Percentiles rank a stretch among this genome's conserved stretches.
Evolutionary conservation across 208 protist genomes (phyloP).

Genomic region (Crithidia fasciculata): DNA sequence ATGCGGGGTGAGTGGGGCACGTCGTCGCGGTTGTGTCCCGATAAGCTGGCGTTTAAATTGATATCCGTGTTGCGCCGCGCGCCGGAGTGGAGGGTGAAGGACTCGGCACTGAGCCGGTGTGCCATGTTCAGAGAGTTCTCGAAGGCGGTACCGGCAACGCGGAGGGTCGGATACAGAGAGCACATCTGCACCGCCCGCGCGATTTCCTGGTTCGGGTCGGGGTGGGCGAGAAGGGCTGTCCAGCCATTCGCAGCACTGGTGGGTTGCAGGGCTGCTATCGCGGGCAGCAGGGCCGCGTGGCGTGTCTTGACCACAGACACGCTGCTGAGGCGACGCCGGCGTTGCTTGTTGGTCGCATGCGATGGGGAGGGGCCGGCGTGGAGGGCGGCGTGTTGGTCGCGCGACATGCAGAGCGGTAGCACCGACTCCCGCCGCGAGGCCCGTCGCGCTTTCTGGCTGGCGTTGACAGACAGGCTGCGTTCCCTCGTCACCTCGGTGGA

Average conservation of each 20-base stretch:
- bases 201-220: slow-evolving; percentile 26
- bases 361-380: slow-evolving; percentile 7
- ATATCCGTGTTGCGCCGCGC: neutral
- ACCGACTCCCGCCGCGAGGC: slow-evolving; percentile 21
- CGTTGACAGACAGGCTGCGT: slow-evolving; percentile 8
- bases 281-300: neutral
- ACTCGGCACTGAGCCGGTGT: slow-evolving; percentile 19
- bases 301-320: neutral
- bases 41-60: neutral
- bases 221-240: slow-evolving; percentile 8
- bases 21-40: neutral
- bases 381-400: slow-evolving; percentile 40
- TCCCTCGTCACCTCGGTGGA: neutral
- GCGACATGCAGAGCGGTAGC: slow-evolving; percentile 58
- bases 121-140: slow-evolving; percentile 59
- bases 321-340: slow-evolving; percentile 8
- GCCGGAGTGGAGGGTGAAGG: slow-evolving; percentile 8
- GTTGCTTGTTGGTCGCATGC: neutral
- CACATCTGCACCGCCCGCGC: slow-evolving; percentile 71
- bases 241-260: slow-evolving; percentile 15
- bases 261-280: neutral
- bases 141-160: slow-evolving; percentile 73
- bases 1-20: slow-evolving; percentile 5
- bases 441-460: slow-evolving; percentile 3
- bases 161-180: slow-evolving; percentile 75